Percentiles rank a stretch among this genome's conserved stretches.
Evolutionary conservation across 371 early-diverging fungal species (phyloP).

Genomic region (Mitosporidium daphniae): DNA sequence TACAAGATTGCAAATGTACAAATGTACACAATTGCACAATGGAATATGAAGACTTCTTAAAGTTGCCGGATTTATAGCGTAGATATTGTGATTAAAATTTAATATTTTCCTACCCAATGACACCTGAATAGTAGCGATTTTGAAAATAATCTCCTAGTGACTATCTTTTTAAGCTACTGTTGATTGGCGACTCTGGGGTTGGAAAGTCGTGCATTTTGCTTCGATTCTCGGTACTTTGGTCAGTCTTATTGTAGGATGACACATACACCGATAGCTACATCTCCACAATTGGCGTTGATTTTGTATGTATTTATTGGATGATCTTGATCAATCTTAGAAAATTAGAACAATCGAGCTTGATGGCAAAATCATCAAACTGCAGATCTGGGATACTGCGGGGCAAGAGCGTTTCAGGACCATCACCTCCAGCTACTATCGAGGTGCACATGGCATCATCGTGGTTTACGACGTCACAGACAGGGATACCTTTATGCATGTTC

Average conservation of each 20-base stretch:
- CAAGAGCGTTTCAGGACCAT: slow-evolving; percentile 97
- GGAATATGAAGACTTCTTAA: too few species aligned
- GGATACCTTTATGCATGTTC: slow-evolving; percentile 71
- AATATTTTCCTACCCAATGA: too few species aligned
- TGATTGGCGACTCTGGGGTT: slow-evolving; percentile 91
- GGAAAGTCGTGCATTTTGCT: slow-evolving; percentile 87
- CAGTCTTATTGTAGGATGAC: neutral
- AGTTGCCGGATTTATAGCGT: too few species aligned
- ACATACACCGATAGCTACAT: slow-evolving; percentile 75
- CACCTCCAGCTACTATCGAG: slow-evolving; percentile 90
- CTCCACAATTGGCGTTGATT: slow-evolving; percentile 51
- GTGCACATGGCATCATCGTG: slow-evolving; percentile 89
- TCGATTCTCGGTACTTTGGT: slow-evolving; percentile 89
- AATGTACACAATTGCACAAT: too few species aligned
- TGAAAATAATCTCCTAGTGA: too few species aligned
- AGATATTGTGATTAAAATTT: too few species aligned
- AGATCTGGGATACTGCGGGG: slow-evolving; percentile 98
- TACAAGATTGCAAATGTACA: too few species aligned
- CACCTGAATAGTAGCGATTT: too few species aligned
- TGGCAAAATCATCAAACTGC: slow-evolving; percentile 62
- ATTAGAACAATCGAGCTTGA: slow-evolving; percentile 70
- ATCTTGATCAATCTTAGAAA: slow-evolving; percentile 22
- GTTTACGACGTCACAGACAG: slow-evolving; percentile 96
- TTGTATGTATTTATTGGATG: slow-evolving; percentile 3
- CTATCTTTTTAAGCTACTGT: slow-evolving; percentile 74